Conservation (phyloP, 805 yeast species). For the Ogataea nitratoaversa region DNA sequence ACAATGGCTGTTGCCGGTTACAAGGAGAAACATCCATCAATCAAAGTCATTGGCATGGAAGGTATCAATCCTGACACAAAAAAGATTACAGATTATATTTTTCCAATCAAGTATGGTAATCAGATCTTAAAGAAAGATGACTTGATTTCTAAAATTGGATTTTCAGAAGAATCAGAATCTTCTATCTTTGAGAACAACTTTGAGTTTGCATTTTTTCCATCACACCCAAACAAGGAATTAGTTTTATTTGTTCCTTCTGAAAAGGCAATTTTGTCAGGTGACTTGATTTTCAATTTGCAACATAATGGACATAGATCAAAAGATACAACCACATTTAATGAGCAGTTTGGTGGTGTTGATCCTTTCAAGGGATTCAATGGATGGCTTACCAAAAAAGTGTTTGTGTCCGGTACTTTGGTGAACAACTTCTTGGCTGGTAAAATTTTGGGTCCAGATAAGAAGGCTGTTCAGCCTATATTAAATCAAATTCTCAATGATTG, state of each 20-base stretch:
- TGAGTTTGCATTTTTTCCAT: constrained; percentile 54
- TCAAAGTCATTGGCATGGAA: constrained; percentile 53
- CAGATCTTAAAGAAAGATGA: constrained; percentile 28
- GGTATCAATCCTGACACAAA: constrained; percentile 34
- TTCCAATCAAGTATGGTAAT: constrained; percentile 36
- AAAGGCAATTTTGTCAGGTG: constrained; percentile 54
- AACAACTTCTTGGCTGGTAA: constrained; percentile 2
- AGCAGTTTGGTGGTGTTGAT: constrained; percentile 37
- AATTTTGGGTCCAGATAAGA: constrained; percentile 2
- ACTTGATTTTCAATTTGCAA: constrained; percentile 56
- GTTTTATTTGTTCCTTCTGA: constrained; percentile 44
- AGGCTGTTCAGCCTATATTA: constrained; percentile 19
- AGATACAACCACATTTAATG: constrained; percentile 33
- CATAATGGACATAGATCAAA: constrained; percentile 39
- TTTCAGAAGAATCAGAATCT: constrained; percentile 12
- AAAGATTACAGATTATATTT: constrained; percentile 35
- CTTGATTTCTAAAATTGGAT: constrained; percentile 33
- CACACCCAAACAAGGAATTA: constrained; percentile 56
- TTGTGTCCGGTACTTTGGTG: constrained; percentile 13
- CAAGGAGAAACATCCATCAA: constrained; percentile 44
- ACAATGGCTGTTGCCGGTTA: constrained; percentile 57
- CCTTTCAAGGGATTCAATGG: constrained; percentile 41
- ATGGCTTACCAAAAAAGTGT: constrained; percentile 16
- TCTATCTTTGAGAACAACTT: constrained; percentile 37
- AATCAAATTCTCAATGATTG: constrained; percentile 31